Base-by-base conservation (phyloP, 2,329 filamentous ascomycete species). In the Polytolypa hystricis region DNA sequence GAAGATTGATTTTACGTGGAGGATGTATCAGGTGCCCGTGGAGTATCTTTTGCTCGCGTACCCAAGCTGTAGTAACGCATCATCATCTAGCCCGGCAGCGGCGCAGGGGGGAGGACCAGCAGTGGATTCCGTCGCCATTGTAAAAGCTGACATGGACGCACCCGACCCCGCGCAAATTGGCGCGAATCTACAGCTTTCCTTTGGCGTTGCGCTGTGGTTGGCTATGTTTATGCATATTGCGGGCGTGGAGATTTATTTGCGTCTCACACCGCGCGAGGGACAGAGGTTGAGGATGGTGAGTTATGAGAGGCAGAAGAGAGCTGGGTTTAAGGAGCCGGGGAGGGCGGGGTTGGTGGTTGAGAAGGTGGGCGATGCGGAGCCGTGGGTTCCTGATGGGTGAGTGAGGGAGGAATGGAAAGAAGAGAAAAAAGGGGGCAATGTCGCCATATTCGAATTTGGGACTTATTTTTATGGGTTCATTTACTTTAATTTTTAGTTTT, bases 271-370 rank as follows among this genome's bases (percentile, higher is more conserved):
- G 0, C 61, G 52, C 9, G 74, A 79, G 46, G 56, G 58, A 1
- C 60, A 74, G 30, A 58, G 74, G 4, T 52, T 79, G 31, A 62
- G 73, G 8, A 58, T 64, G n/a, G 61, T 77, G 1, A 72, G 67
- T 4, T 75, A 73, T 45, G 64, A 73, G 48, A 59, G 66, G 29
- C 73, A 79, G 45, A 42, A 74, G 5, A 70, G 71, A 42, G 65
- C 67, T 4, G 73, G 73, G 0, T 64, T 69, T 53, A 60, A 50
- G 29, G 58, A 63, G n/a, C 65, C 73, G 0, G 70, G 67, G 0
- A 60, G 60, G 15, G 60, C 62, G 2, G 70, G 69, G 1, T 46
- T 68, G 27, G 67, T 65, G 2, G 57, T 48, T 3, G 64, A 69
- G 45, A 51, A 55, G 3, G 47, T 61, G 17, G 63, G 62, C 2